Conservation (phyloP, 306 rosid species). For the Rosa multiflora region DNA sequence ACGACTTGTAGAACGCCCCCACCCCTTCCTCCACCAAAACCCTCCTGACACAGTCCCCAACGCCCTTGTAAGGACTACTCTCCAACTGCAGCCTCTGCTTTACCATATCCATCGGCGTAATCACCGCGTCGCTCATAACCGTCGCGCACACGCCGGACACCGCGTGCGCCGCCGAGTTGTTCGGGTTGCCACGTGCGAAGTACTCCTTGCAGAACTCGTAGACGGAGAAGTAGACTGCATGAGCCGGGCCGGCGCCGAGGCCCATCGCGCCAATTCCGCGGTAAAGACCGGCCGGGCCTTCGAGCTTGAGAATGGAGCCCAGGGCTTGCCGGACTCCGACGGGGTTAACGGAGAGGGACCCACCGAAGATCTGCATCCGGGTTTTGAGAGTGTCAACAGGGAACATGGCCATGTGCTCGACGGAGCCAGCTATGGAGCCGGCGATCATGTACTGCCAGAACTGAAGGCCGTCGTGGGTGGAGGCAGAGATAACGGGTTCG, state of each 20-base stretch:
- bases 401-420: slow-evolving; percentile 89
- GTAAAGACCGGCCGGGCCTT: slow-evolving; percentile 71
- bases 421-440: slow-evolving; percentile 74
- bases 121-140: slow-evolving; percentile 73
- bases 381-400: slow-evolving; percentile 93
- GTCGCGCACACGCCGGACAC: slow-evolving; percentile 77
- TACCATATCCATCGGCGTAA: slow-evolving; percentile 94
- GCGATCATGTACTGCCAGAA: slow-evolving; percentile 88
- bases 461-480: slow-evolving; percentile 71
- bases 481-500: slow-evolving; percentile 18
- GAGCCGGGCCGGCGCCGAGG: slow-evolving; percentile 94
- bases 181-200: slow-evolving; percentile 46
- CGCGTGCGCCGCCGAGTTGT: slow-evolving; percentile 53
- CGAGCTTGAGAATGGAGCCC: slow-evolving; percentile 53
- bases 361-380: slow-evolving; percentile 65
- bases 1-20: slow-evolving; percentile 71
- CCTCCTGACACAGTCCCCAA: slow-evolving; percentile 67
- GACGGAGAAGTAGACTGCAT: slow-evolving; percentile 79
- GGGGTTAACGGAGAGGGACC: slow-evolving; percentile 62
- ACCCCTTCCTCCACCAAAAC: slow-evolving; percentile 75
- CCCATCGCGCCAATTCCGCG: slow-evolving; percentile 87
- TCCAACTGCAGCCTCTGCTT: slow-evolving; percentile 86
- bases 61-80: slow-evolving; percentile 69
- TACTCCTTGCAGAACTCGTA: slow-evolving; percentile 63
- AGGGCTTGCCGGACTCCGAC: slow-evolving; percentile 66